phyloP scores from a whole-genome alignment of 1,139 yeast genomes.

The Yueomyces sp. region DNA sequence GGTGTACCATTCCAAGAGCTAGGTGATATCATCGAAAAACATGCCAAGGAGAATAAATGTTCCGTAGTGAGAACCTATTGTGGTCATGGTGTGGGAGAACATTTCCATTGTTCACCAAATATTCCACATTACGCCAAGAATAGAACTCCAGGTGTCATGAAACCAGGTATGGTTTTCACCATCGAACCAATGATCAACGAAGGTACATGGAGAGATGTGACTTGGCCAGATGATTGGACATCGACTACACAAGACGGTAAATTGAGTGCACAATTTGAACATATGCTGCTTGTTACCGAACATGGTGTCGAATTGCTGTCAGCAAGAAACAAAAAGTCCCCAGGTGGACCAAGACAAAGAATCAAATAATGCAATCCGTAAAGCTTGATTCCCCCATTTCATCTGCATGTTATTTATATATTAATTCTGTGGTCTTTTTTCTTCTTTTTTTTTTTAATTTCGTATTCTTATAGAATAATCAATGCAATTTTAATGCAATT shows the following conservation, averaged over 20 bases:
- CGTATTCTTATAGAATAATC: too few species aligned
- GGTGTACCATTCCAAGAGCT: slow-evolving; percentile 79
- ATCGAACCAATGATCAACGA: slow-evolving; percentile 95
- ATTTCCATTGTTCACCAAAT: slow-evolving; percentile 88
- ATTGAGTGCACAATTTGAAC: slow-evolving; percentile 89
- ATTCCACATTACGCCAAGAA: slow-evolving; percentile 91
- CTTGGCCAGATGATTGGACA: slow-evolving; percentile 99
- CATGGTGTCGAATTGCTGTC: slow-evolving; percentile 87
- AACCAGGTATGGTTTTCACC: slow-evolving; percentile 94
- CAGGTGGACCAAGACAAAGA: slow-evolving; percentile 78
- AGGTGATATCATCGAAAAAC: slow-evolving; percentile 82
- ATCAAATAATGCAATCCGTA: slow-evolving; percentile 20
- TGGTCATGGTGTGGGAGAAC: slow-evolving; percentile 85
- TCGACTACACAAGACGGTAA: slow-evolving; percentile 81
- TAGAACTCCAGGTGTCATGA: slow-evolving; percentile 87
- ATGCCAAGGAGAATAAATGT: slow-evolving; percentile 66
- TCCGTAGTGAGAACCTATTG: slow-evolving; percentile 85
- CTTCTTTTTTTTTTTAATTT: too few species aligned
- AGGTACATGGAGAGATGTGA: slow-evolving; percentile 70
- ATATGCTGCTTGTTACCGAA: slow-evolving; percentile 83
- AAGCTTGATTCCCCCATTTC: too few species aligned
- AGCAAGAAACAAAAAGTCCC: slow-evolving; percentile 63
- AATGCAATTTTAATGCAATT: too few species aligned
- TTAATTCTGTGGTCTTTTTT: too few species aligned
- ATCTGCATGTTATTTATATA: too few species aligned